phyloP scores from a whole-genome alignment of 139 green algal species.

The Eudorina sp. region DNA sequence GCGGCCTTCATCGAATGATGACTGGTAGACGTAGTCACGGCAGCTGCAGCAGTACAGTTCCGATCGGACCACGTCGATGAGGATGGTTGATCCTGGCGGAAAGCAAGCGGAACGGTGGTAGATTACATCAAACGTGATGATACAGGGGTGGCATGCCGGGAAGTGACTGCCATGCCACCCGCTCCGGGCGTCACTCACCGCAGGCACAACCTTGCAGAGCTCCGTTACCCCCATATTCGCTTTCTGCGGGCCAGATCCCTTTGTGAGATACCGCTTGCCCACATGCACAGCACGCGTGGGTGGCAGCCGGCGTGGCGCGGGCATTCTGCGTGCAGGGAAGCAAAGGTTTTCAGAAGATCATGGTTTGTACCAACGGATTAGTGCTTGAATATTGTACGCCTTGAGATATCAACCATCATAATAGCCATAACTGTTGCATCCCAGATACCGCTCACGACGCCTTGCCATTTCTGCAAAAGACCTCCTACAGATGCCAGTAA shows the following conservation, averaged over 20 bases:
- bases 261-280: neutral
- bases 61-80: constrained; percentile 67
- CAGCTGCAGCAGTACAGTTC: constrained; percentile 87
- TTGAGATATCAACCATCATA: too few species aligned
- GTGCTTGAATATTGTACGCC: too few species aligned
- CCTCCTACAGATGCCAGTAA: too few species aligned
- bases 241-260: neutral
- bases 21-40: constrained; percentile 80
- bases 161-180: too few species aligned
- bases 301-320: neutral
- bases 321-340: too few species aligned
- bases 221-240: neutral
- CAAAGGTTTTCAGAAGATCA: too few species aligned
- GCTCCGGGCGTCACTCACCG: constrained; percentile 14
- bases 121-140: too few species aligned
- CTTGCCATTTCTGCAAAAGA: too few species aligned
- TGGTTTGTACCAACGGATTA: too few species aligned
- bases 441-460: too few species aligned
- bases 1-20: constrained; percentile 71
- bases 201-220: neutral
- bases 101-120: too few species aligned
- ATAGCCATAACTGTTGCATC: too few species aligned
- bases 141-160: neutral
- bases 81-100: constrained; percentile 7
- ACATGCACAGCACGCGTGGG: constrained; percentile 19